phyloP scores from a whole-genome alignment of 2,329 filamentous ascomycete species.

The Aspergillus flavus region DNA sequence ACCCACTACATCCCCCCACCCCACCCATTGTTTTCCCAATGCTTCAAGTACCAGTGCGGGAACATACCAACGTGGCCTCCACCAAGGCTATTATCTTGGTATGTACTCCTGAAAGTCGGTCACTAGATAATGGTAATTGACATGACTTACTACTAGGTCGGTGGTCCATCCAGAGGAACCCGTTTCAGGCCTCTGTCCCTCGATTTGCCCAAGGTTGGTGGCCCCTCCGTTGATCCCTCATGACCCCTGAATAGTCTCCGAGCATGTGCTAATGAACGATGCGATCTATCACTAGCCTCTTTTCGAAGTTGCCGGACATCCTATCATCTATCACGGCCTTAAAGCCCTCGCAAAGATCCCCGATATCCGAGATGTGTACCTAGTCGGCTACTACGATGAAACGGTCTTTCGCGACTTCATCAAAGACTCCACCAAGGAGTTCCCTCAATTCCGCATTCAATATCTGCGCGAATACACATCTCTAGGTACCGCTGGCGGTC shows the following conservation, averaged over 20 bases:
- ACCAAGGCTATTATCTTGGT: constrained; percentile 97
- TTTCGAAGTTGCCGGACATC: constrained; percentile 96
- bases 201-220: constrained; percentile 85
- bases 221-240: constrained; percentile 13
- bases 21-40: constrained; percentile 31
- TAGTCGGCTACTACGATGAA: constrained; percentile 99
- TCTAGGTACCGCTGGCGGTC: constrained; percentile 88
- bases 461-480: constrained; percentile 98
- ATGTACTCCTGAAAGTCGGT: constrained; percentile 35
- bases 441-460: constrained; percentile 85
- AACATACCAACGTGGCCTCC: constrained; percentile 53
- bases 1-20: constrained; percentile 7
- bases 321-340: constrained; percentile 97
- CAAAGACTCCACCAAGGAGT: constrained; percentile 82
- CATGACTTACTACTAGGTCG: constrained; percentile 66
- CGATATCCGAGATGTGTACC: constrained; percentile 91
- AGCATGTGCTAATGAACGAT: constrained; percentile 2
- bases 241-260: constrained; percentile 6
- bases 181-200: constrained; percentile 93
- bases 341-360: constrained; percentile 87
- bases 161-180: constrained; percentile 92
- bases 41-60: constrained; percentile 50
- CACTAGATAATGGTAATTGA: constrained; percentile 16
- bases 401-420: constrained; percentile 97
- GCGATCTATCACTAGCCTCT: constrained; percentile 66